phyloP scores from a whole-genome alignment of 331 rosid genomes.

The Prunus yedoensis region DNA sequence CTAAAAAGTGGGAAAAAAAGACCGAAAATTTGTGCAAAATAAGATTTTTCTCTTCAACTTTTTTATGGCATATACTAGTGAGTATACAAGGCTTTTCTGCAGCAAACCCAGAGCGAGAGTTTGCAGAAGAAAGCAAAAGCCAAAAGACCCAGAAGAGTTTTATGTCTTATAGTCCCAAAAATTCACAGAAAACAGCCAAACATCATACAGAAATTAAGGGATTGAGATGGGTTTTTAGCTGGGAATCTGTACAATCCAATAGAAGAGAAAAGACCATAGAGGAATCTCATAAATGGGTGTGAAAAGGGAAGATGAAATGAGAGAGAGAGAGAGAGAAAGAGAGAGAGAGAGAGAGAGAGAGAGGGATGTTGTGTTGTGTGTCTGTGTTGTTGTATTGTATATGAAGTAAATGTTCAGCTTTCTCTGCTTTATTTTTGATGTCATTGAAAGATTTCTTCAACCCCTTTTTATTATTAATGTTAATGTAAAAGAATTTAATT shows the following conservation, averaged over 20 bases:
- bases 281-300: constrained; percentile 89
- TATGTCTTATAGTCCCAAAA: constrained; percentile 48
- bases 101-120: constrained; percentile 61
- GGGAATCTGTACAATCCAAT: constrained; percentile 63
- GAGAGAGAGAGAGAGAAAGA: constrained; percentile 34
- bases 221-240: constrained; percentile 53
- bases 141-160: constrained; percentile 70
- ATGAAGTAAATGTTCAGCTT: constrained; percentile 68
- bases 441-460: constrained; percentile 35
- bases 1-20: constrained; percentile 28
- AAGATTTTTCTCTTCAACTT: constrained; percentile 35
- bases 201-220: constrained; percentile 45
- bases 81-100: constrained; percentile 44
- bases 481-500: not conserved
- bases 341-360: constrained; percentile 42
- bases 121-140: constrained; percentile 55
- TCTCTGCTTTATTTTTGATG: constrained; percentile 35
- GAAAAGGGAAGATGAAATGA: constrained; percentile 73
- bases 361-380: constrained; percentile 37
- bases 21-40: constrained; percentile 22
- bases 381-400: constrained; percentile 60
- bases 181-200: constrained; percentile 39
- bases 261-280: constrained; percentile 68
- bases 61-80: constrained; percentile 39
- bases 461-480: constrained; percentile 8